A percentile compares a stretch with the other conserved stretches of the same genome.
phyloP scores from a whole-genome alignment of 164 flowering plant species.

The Malania oleifera region DNA sequence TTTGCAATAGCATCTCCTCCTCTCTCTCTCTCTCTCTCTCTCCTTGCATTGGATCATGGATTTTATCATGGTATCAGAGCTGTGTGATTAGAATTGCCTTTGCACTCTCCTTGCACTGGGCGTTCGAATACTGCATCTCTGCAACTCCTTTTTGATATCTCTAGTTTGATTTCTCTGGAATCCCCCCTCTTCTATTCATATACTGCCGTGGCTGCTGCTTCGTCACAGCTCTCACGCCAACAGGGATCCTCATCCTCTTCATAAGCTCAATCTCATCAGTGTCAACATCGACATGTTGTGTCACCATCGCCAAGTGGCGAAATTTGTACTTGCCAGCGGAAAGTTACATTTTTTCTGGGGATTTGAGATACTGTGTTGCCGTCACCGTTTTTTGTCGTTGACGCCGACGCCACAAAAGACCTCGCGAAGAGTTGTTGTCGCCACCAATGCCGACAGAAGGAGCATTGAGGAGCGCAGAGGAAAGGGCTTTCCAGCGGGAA shows the following conservation, averaged over 20 bases:
- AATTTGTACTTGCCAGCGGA: no score
- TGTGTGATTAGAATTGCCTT: no score
- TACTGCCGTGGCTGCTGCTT: constrained; percentile 96
- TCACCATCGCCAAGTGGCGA: constrained; percentile 16
- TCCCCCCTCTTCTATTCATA: constrained; percentile 94
- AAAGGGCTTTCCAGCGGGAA: constrained; percentile 2
- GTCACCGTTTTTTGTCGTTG: constrained; percentile 7
- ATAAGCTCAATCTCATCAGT: constrained; percentile 81
- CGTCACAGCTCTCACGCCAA: constrained; percentile 69
- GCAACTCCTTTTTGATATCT: no score
- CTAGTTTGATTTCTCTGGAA: no score
- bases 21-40: no score
- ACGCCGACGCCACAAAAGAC: constrained; percentile 19
- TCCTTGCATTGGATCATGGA: no score
- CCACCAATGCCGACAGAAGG: constrained; percentile 14
- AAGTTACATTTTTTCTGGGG: no score
- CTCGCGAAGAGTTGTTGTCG: constrained; percentile 7
- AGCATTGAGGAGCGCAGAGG: neutral
- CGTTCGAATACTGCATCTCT: no score
- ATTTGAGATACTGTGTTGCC: no score
- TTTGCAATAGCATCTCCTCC: no score
- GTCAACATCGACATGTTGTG: constrained; percentile 28
- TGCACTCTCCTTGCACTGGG: no score
- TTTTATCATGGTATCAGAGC: no score
- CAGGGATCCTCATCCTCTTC: constrained; percentile 84